These are phyloP conservation scores for Hortaea werneckii DNA, from an alignment of 2,329 filamentous ascomycete species.

Conservation along the genomic window DNA sequence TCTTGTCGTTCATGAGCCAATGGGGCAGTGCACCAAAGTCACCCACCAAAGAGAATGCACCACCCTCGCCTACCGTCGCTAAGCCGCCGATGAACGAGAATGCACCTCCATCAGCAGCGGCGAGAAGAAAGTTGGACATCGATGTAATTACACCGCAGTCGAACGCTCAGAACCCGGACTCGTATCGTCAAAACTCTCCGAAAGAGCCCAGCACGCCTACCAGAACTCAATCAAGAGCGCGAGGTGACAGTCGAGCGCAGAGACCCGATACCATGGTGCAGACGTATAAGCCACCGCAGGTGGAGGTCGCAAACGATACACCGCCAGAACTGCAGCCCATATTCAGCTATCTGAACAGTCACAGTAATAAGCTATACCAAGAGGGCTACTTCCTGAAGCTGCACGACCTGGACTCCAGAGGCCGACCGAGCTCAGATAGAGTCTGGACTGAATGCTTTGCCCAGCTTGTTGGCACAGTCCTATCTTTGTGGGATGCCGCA, in stretches of 20 bases:
- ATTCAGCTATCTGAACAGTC: constrained; percentile 87
- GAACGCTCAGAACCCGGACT: constrained; percentile 10
- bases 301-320: constrained; percentile 76
- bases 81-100: constrained; percentile 4
- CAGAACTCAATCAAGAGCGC: constrained; percentile 29
- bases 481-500: constrained; percentile 91
- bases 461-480: constrained; percentile 89
- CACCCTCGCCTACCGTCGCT: constrained; percentile 2
- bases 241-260: constrained; percentile 44
- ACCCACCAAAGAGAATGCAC: constrained; percentile 18
- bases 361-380: constrained; percentile 92
- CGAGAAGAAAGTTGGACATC: constrained; percentile 13
- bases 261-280: constrained; percentile 79
- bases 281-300: constrained; percentile 72
- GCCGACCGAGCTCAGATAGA: constrained; percentile 72
- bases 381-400: constrained; percentile 97
- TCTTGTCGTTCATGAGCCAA: constrained; percentile 81
- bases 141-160: constrained; percentile 16
- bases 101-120: constrained; percentile 6
- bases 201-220: constrained; percentile 14
- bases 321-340: constrained; percentile 89
- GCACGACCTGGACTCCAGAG: constrained; percentile 86
- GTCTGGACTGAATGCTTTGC: constrained; percentile 96
- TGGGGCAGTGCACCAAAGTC: constrained; percentile 46
- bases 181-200: constrained; percentile 29